These are phyloP conservation scores for Alternaria sp. DNA, from an alignment of 2,329 filamentous ascomycete species.

Conservation along the genomic window DNA sequence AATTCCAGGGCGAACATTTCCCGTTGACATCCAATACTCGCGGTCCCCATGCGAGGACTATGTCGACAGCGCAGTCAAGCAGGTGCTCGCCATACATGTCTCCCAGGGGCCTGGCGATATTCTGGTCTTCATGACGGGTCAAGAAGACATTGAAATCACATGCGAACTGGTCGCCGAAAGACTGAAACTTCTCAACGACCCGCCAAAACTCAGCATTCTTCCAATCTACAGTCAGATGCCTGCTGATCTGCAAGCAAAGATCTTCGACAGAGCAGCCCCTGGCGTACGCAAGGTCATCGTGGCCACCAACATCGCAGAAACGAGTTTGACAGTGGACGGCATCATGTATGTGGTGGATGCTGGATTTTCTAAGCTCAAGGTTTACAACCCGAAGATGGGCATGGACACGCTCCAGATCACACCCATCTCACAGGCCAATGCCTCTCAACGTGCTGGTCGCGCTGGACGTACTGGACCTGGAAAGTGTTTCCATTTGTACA, in stretches of 20 bases:
- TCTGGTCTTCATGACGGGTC: slow-evolving; percentile 98
- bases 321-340: slow-evolving; percentile 94
- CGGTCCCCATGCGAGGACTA: slow-evolving; percentile 96
- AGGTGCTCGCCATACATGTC: slow-evolving; percentile 93
- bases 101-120: slow-evolving; percentile 94
- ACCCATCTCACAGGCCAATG: slow-evolving; percentile 95
- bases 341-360: slow-evolving; percentile 99
- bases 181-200: slow-evolving; percentile 87
- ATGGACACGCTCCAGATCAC: slow-evolving; percentile 99
- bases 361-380: slow-evolving; percentile 96
- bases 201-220: slow-evolving; percentile 90
- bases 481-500: slow-evolving; percentile 92
- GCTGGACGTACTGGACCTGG: slow-evolving; percentile 94
- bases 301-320: slow-evolving; percentile 98
- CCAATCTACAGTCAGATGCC: slow-evolving; percentile 99
- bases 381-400: slow-evolving; percentile 98
- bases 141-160: slow-evolving; percentile 97
- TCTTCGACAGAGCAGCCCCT: slow-evolving; percentile 88
- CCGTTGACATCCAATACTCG: slow-evolving; percentile 95
- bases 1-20: slow-evolving; percentile 95
- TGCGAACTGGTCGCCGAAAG: slow-evolving; percentile 92
- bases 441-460: slow-evolving; percentile 89
- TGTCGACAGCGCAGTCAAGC: slow-evolving; percentile 94
- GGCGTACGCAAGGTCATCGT: slow-evolving; percentile 97
- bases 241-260: slow-evolving; percentile 95